Evolutionary conservation across 441 rosid genomes (phyloP), one percentile per base, ranked within the genome.

Genomic region (Gossypium schwendimanii): DNA sequence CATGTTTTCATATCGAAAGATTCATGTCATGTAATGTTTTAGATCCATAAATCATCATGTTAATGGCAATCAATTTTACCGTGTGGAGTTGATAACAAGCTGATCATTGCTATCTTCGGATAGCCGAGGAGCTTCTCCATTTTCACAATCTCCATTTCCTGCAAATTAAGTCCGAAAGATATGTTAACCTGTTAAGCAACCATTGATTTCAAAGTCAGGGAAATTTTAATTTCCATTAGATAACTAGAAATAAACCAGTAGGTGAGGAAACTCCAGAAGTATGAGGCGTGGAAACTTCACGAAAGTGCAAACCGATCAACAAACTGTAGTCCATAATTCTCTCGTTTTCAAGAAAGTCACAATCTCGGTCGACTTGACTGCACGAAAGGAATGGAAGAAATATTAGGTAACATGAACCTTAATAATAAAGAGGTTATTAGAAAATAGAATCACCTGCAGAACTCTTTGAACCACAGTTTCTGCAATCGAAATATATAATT

Each of bases 301-400:
- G 82, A 62, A 95, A 95, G 79, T 95, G 99, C 81, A 95, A 85
- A 55, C 99, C 99, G 64, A 95, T 86, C 78, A 95, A 73, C 28
- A 95, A 87, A 84, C 98, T 95, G 72, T 93, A 93, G 69, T 95
- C 99, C 99, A 95, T 95, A 49, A 95, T 93, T 76, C 96, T 89
- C 74, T 92, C 99, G 75, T 90, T 94, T 73, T 93, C 97, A 67
- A 95, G 95, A 50, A 95, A 89, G 47, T 93, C 99, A 53, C 99
- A 95, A 73, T 95, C 99, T 80, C 84, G 86, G 70, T 91, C 98
- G 44, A 95, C 92, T 89, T 95, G 98, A 81, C 97, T 95, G 96
- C 74, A 80, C 1, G 39, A 57, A 39, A 1, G 21, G 57, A 26
- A 12, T 3, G 18, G 28, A 21, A 20, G 15, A 21, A 64, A 0